These are phyloP conservation scores for Pholiota adiposa DNA, from an alignment of 1,284 basidiomycete species.

Conservation along the genomic window DNA sequence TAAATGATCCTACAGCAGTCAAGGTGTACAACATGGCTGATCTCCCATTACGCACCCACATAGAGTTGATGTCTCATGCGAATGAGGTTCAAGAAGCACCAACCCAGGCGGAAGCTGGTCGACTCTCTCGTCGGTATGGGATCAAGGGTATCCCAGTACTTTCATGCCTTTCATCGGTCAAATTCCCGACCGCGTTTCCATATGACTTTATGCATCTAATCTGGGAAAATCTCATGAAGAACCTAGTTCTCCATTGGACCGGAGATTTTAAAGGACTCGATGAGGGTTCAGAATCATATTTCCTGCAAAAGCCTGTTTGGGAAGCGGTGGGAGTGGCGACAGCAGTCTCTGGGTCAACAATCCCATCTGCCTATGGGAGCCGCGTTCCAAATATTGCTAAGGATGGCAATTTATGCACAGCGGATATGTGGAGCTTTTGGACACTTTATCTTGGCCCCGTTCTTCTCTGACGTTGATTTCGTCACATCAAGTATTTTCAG, in stretches of 20 bases:
- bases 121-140: slow-evolving; percentile 37
- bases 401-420: slow-evolving; percentile 29
- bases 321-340: slow-evolving; percentile 35
- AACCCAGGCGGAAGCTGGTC: slow-evolving; percentile 26
- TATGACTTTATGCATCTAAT: slow-evolving; percentile 55
- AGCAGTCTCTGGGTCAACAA: slow-evolving; percentile 22
- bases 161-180: slow-evolving; percentile 35
- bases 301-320: slow-evolving; percentile 37
- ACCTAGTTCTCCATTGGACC: slow-evolving; percentile 40
- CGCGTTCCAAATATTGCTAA: slow-evolving; percentile 30
- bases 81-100: slow-evolving; percentile 33
- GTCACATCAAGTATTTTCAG: slow-evolving; percentile 35
- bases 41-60: slow-evolving; percentile 32
- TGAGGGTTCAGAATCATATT: slow-evolving; percentile 33
- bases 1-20: slow-evolving; percentile 18
- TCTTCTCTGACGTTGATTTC: slow-evolving; percentile 24
- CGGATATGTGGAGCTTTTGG: slow-evolving; percentile 34
- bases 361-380: slow-evolving; percentile 34
- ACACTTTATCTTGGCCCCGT: slow-evolving; percentile 13
- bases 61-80: slow-evolving; percentile 36
- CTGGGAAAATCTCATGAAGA: slow-evolving; percentile 44
- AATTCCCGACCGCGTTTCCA: slow-evolving; percentile 45
- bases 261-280: slow-evolving; percentile 39
- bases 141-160: slow-evolving; percentile 46
- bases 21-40: slow-evolving; percentile 32